Conservation (phyloP, 176 grass and related monocot species). For the Ananas comosus region DNA sequence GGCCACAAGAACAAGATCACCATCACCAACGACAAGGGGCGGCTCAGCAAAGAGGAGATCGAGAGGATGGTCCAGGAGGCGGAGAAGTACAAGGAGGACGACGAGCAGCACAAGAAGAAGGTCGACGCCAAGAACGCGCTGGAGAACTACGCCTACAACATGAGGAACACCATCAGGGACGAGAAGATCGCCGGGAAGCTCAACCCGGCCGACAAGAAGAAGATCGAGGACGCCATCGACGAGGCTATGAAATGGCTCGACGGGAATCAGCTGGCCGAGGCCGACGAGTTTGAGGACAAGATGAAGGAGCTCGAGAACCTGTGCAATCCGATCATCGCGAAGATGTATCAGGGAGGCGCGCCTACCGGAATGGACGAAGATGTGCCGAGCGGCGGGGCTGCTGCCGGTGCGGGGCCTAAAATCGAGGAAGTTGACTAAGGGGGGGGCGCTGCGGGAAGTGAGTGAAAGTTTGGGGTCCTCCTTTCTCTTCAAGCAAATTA, state of each 20-base stretch:
- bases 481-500: no score
- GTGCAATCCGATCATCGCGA: conserved; percentile 73
- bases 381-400: conserved; percentile 19
- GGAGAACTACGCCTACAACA: conserved; percentile 80
- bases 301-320: conserved; percentile 62
- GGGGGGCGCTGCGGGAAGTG: neutral
- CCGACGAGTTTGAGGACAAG: conserved; percentile 65
- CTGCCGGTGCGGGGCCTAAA: conserved; percentile 47
- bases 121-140: conserved; percentile 53
- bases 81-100: conserved; percentile 62
- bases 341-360: conserved; percentile 53
- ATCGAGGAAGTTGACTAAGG: conserved; percentile 82
- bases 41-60: conserved; percentile 83
- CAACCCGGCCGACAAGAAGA: conserved; percentile 40
- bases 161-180: conserved; percentile 66
- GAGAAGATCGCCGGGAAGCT: conserved; percentile 56
- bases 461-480: no score
- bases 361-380: conserved; percentile 51
- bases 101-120: conserved; percentile 61
- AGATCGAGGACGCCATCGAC: conserved; percentile 57
- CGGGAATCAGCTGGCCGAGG: conserved; percentile 72
- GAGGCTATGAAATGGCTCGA: conserved; percentile 70
- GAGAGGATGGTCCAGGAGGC: conserved; percentile 69
- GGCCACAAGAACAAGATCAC: conserved; percentile 84
- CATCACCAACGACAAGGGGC: conserved; percentile 73